Conservation (phyloP, 176 grass and related monocot genomes). For the Aegilops bicornis region DNA sequence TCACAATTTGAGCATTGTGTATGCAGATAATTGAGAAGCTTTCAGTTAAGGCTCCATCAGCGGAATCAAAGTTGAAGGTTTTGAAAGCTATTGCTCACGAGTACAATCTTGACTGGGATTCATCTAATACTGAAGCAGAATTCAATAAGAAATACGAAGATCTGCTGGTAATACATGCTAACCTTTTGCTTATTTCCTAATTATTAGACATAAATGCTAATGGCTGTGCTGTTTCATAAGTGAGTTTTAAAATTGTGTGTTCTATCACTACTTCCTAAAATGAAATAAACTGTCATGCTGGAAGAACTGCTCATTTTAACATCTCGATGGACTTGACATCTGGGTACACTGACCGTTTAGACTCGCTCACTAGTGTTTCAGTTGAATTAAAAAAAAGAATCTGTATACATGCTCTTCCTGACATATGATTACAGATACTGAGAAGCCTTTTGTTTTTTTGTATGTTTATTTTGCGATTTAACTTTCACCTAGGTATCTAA, state of each 20-base stretch:
- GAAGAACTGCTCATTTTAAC: slow-evolving; percentile 9
- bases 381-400: background rate
- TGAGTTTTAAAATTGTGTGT: background rate
- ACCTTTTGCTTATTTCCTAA: slow-evolving; percentile 2
- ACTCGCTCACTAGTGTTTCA: background rate
- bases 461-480: background rate
- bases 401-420: background rate
- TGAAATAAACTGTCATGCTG: background rate
- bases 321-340: background rate
- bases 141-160: slow-evolving; percentile 94
- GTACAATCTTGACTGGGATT: slow-evolving; percentile 88
- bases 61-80: slow-evolving; percentile 78
- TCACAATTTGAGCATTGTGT: background rate
- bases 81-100: slow-evolving; percentile 83
- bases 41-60: slow-evolving; percentile 81
- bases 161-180: slow-evolving; percentile 70
- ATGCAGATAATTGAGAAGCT: slow-evolving; percentile 97
- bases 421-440: background rate
- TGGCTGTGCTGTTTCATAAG: slow-evolving; percentile 16
- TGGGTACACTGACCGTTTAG: background rate
- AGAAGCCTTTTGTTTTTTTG: slow-evolving; percentile 11
- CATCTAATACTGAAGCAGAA: slow-evolving; percentile 78
- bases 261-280: background rate
- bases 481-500: background rate
- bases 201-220: slow-evolving; percentile 7